Conservation (phyloP, 345 rosid genomes). For the Cardiospermum halicacabum region DNA sequence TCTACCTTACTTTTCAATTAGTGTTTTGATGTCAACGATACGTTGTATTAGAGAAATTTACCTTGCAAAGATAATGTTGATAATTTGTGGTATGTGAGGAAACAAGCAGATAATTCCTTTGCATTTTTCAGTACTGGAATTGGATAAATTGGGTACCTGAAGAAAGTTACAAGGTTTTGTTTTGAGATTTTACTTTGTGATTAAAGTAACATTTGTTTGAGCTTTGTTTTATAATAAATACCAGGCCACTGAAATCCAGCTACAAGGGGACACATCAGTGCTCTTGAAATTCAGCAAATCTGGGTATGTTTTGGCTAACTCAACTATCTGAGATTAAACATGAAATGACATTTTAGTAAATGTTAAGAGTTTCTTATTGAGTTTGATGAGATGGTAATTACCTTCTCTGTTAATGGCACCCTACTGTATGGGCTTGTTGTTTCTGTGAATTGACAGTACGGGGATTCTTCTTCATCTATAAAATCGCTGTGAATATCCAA, state of each 20-base stretch:
- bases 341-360: too few relatives aligned
- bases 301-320: constrained; percentile 20
- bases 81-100: constrained; percentile 42
- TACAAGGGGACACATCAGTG: constrained; percentile 29
- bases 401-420: constrained; percentile 57
- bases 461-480: constrained; percentile 33
- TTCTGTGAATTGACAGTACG: constrained; percentile 44
- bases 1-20: too few relatives aligned
- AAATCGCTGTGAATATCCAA: too few relatives aligned
- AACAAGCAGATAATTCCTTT: constrained; percentile 35
- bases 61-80: constrained; percentile 27
- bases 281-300: constrained; percentile 20
- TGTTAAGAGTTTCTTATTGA: not conserved
- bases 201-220: too few relatives aligned
- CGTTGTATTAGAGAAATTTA: constrained; percentile 4
- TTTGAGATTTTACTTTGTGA: not conserved
- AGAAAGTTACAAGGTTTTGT: not conserved
- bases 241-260: constrained; percentile 44
- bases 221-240: constrained; percentile 18
- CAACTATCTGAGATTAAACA: constrained; percentile 18
- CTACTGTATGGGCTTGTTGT: constrained; percentile 47
- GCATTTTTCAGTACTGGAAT: constrained; percentile 22
- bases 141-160: constrained; percentile 44
- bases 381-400: not conserved
- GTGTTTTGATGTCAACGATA: too few relatives aligned